Base-by-base conservation (phyloP, 2,329 filamentous ascomycete genomes). In the Teratosphaeria epicoccoides region DNA sequence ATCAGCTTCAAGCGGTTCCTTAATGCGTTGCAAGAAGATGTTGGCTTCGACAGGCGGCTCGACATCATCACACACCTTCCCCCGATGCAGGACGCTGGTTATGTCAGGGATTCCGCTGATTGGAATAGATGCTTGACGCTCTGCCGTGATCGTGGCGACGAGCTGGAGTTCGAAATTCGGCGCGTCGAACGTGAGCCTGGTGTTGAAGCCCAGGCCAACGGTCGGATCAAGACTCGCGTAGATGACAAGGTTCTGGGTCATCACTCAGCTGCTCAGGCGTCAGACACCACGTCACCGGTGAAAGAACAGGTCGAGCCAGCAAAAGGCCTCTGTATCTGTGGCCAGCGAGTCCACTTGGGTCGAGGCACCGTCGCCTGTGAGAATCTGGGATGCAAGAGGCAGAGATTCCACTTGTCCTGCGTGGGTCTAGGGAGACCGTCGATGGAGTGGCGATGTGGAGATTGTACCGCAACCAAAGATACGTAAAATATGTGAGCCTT, bases 331-430 rank as follows among this genome's bases (percentile, higher is more conserved):
- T 52, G 51, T 44, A 26, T 28, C 17, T 46, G 49, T 49, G 49
- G 51, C 40, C 2, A 49, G 37, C 24, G 17, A 20, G 47, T 40
- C 17, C 33, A 17, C 12, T 14, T 23, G 25, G 40, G 22, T 7
- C 28, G 47, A 46, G 33, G 48, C 23, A 26, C 26, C 44, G 45
- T 63, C 20, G 51, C 47, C 11, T 65, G 62, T 44, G 53, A 55
- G 1, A 59, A 63, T 47, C 45, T 17, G 50, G 24, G 43, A 12
- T 63, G 61, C 52, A 40, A 43, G 7, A 53, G 51, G 9, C 47
- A 52, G 5, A 49, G 53, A 23, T 65, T 60, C 47, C 62, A 65
- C 46, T 53, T 63, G 40, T 24, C 29, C 17, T 65, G 62, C 43
- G 57, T 64, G 3, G 60, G 59, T 4, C 48, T 63, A 10, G 40